Conservation (phyloP, 208 protist species). For the Crithidia sp. region DNA sequence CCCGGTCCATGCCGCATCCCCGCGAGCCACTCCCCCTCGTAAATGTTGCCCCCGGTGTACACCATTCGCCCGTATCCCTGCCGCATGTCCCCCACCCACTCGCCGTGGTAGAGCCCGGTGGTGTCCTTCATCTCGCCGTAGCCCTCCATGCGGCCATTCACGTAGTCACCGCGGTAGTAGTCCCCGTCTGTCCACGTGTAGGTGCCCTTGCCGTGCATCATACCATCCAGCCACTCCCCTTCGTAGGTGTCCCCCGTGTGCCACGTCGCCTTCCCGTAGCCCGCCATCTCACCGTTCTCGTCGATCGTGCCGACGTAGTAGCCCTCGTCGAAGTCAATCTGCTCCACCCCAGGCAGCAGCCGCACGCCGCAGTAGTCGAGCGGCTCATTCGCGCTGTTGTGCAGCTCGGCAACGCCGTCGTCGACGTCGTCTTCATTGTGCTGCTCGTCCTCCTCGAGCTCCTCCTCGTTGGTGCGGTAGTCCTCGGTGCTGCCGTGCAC, state of each 20-base stretch:
- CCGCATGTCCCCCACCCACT: slow-evolving; percentile 88
- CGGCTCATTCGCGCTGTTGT: slow-evolving; percentile 4
- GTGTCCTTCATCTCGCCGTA: slow-evolving; percentile 81
- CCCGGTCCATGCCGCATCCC: slow-evolving; percentile 87
- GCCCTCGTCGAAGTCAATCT: slow-evolving; percentile 79
- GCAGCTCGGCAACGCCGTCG: not conserved
- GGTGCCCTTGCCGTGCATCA: slow-evolving; percentile 72
- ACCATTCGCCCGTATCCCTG: slow-evolving; percentile 82
- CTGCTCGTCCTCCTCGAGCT: not conserved
- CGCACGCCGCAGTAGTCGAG: slow-evolving; percentile 48
- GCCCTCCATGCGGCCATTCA: slow-evolving; percentile 68
- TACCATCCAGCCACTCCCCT: slow-evolving; percentile 78
- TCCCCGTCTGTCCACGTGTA: slow-evolving; percentile 87
- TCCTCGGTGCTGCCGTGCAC: not conserved
- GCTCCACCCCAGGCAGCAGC: slow-evolving; percentile 45
- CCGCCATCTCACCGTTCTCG: slow-evolving; percentile 67
- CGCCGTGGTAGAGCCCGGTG: slow-evolving; percentile 78
- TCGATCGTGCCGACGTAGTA: slow-evolving; percentile 81
- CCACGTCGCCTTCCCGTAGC: slow-evolving; percentile 80
- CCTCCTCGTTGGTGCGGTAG: not conserved
- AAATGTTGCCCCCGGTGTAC: slow-evolving; percentile 76
- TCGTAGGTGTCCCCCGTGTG: slow-evolving; percentile 82
- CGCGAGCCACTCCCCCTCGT: slow-evolving; percentile 88
- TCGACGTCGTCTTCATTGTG: not conserved
- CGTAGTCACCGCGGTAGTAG: slow-evolving; percentile 75